Conservation (phyloP, 225 moss, liverwort and hornwort species). For the Anthoceros angustus region DNA sequence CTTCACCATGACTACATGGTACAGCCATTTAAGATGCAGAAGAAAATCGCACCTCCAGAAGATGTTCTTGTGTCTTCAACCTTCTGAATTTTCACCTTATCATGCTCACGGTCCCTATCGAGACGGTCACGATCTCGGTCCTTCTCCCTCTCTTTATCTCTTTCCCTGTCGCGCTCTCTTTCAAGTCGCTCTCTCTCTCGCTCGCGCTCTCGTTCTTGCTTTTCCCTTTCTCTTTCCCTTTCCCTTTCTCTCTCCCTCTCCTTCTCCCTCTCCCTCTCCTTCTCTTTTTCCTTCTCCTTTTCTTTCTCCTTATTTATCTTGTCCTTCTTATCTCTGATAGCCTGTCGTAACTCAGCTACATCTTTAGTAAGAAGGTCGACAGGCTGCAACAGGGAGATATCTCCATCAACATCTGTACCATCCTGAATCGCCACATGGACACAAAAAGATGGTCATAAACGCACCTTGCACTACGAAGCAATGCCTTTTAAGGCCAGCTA, state of each 20-base stretch:
- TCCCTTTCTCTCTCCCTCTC: slow-evolving; percentile 35
- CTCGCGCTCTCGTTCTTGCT: slow-evolving; percentile 58
- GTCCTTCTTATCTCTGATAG: slow-evolving; percentile 81
- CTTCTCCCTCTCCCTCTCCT: slow-evolving; percentile 62
- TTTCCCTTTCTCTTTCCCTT: slow-evolving; percentile 29
- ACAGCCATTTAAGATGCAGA: too few relatives aligned
- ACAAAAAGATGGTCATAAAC: too few relatives aligned
- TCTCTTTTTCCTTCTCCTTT: slow-evolving; percentile 87
- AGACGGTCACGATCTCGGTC: slow-evolving; percentile 59
- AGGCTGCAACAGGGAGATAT: slow-evolving; percentile 86
- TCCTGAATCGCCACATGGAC: slow-evolving; percentile 28
- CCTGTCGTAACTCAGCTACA: slow-evolving; percentile 83
- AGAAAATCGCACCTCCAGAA: background rate
- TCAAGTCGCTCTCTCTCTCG: slow-evolving; percentile 25
- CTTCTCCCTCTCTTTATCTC: slow-evolving; percentile 68
- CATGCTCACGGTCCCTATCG: slow-evolving; percentile 68
- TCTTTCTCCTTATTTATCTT: slow-evolving; percentile 86
- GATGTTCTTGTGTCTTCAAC: background rate
- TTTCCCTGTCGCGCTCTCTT: slow-evolving; percentile 63
- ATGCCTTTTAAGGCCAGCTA: too few relatives aligned
- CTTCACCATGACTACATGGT: too few relatives aligned
- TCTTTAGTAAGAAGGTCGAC: slow-evolving; percentile 91
- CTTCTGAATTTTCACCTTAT: slow-evolving; percentile 68
- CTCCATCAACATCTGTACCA: slow-evolving; percentile 81
- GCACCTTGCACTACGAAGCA: too few relatives aligned